These are phyloP conservation scores for Trametes cubensis DNA, from an alignment of 768 basidiomycete genomes.

Conservation along the genomic window DNA sequence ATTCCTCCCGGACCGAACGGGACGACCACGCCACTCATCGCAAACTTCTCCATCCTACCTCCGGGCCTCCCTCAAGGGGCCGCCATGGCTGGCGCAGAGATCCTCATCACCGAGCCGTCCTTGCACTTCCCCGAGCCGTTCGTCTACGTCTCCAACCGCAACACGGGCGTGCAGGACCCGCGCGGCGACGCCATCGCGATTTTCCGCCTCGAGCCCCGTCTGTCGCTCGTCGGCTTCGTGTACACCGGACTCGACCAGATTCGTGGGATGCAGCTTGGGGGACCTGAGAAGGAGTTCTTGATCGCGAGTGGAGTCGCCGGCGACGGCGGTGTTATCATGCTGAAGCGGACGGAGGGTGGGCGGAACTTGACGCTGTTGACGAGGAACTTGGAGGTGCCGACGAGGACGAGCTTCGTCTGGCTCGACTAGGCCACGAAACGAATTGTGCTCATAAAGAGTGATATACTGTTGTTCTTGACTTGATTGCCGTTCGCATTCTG, in stretches of 20 bases:
- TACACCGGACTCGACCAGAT: constrained; percentile 67
- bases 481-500: too few relatives aligned
- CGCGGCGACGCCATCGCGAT: constrained; percentile 68
- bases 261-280: constrained; percentile 64
- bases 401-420: constrained; percentile 60
- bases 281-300: constrained; percentile 52
- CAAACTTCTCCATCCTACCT: constrained; percentile 52
- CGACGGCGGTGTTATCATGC: constrained; percentile 57
- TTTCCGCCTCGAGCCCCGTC: constrained; percentile 49
- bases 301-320: constrained; percentile 58
- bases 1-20: constrained; percentile 55
- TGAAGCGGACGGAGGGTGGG: constrained; percentile 57
- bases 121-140: constrained; percentile 51
- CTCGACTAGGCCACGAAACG: constrained; percentile 13
- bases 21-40: constrained; percentile 54
- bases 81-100: constrained; percentile 58
- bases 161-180: constrained; percentile 51
- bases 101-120: constrained; percentile 58
- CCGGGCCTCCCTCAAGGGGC: constrained; percentile 42
- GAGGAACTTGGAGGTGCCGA: constrained; percentile 54
- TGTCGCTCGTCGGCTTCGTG: constrained; percentile 54
- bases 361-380: constrained; percentile 54
- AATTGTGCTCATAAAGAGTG: background rate
- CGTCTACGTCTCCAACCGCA: constrained; percentile 72
- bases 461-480: too few relatives aligned